phyloP scores from a whole-genome alignment of 345 rosid genomes.

The Eucalyptus curtisii region DNA sequence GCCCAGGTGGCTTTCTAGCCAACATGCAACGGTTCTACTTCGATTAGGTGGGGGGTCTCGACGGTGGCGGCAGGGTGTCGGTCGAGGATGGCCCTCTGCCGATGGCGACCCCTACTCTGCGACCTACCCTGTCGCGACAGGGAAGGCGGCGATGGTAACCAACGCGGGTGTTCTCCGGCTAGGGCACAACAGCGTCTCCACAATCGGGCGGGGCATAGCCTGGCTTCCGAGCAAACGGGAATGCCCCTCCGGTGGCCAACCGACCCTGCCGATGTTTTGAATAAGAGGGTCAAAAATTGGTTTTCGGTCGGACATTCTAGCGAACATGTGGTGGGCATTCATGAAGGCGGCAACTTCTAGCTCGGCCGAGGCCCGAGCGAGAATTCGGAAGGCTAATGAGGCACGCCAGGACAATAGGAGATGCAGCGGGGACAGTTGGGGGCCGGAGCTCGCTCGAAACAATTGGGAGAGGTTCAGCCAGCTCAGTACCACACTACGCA shows the following conservation, averaged over 20 bases:
- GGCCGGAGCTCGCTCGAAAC: fast-evolving
- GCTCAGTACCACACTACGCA: too few relatives aligned
- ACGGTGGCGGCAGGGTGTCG: fast-evolving
- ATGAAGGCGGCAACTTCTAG: too few relatives aligned
- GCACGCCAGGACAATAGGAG: too few relatives aligned
- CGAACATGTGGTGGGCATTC: too few relatives aligned
- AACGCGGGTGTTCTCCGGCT: fast-evolving
- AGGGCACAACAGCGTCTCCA: fast-evolving
- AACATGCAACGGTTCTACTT: fast-evolving
- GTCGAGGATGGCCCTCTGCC: too few relatives aligned
- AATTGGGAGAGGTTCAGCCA: too few relatives aligned
- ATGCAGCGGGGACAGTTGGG: too few relatives aligned
- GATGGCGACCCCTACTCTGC: fast-evolving
- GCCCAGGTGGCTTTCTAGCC: fast-evolving
- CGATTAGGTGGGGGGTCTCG: fast-evolving
- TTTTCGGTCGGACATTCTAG: too few relatives aligned
- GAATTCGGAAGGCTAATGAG: too few relatives aligned
- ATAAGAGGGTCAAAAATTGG: too few relatives aligned
- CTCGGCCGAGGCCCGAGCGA: fast-evolving
- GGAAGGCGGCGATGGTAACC: fast-evolving
- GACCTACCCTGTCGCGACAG: fast-evolving
- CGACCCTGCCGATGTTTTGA: too few relatives aligned
- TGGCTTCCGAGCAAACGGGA: fast-evolving
- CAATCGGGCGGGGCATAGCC: fast-evolving
- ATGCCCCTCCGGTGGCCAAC: too few relatives aligned